phyloP scores from a whole-genome alignment of 176 grass and related monocot species.

The Melocanna baccifera region DNA sequence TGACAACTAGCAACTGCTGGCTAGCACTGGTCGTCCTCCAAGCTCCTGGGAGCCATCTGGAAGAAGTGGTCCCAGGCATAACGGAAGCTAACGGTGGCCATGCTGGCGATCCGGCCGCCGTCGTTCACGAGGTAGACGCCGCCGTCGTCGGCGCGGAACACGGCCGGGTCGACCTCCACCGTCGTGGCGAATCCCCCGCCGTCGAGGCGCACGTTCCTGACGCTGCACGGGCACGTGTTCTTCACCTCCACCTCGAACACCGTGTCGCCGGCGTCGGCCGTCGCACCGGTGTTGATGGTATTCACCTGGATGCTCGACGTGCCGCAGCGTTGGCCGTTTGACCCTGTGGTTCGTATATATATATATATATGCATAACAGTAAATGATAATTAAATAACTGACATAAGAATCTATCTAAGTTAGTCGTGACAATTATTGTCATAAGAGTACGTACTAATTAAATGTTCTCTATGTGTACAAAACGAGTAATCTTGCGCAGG shows the following conservation, averaged over 20 bases:
- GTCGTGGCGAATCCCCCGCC: conserved; percentile 51
- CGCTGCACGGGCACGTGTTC: conserved; percentile 55
- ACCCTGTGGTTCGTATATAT: neutral
- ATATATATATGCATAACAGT: neutral
- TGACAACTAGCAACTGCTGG: neutral
- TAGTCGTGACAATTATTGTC: neutral
- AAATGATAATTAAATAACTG: too few relatives aligned
- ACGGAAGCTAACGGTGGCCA: conserved; percentile 47
- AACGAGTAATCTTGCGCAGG: neutral
- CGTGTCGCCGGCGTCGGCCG: conserved; percentile 20
- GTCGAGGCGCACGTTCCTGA: conserved; percentile 41
- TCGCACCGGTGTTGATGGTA: conserved; percentile 40
- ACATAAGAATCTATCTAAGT: neutral
- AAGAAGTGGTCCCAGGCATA: conserved; percentile 74
- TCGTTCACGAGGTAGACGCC: conserved; percentile 50
- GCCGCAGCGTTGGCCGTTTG: conserved; percentile 19
- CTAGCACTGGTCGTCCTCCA: conserved; percentile 35
- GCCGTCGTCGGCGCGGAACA: conserved; percentile 42
- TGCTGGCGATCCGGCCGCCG: conserved; percentile 42
- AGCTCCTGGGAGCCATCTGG: conserved; percentile 38
- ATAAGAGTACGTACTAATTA: neutral
- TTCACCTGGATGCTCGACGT: conserved; percentile 48
- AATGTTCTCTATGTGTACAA: neutral
- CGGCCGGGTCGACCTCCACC: conserved; percentile 39
- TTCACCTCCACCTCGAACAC: conserved; percentile 65